A percentile compares a stretch with the other conserved stretches of the same genome.
Conservation (phyloP, 768 basidiomycete species). For the Russula abietina region DNA sequence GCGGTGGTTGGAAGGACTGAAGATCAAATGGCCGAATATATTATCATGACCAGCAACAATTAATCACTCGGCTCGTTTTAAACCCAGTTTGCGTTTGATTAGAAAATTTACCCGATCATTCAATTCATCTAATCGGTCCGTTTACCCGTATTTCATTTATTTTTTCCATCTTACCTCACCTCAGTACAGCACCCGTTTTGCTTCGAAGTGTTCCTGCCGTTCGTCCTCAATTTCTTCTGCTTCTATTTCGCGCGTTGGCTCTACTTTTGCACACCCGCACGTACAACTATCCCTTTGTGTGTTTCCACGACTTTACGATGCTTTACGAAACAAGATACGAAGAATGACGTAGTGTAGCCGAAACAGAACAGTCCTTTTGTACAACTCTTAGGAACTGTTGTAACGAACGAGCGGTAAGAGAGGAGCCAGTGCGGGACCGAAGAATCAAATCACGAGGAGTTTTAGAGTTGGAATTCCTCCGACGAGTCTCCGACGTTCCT, state of each 20-base stretch:
- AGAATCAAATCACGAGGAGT: no score
- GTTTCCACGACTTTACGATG: constrained; percentile 7
- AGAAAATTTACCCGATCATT: constrained; percentile 6
- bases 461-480: no score
- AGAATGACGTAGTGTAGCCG: not conserved
- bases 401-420: no score
- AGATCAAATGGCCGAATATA: constrained; percentile 83
- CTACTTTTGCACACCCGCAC: not conserved
- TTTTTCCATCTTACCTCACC: no score
- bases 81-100: not conserved
- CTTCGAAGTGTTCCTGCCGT: not conserved
- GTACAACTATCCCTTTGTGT: not conserved
- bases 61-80: no score
- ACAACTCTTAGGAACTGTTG: not conserved
- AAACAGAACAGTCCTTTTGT: no score
- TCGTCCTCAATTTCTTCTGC: not conserved
- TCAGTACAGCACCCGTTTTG: not conserved
- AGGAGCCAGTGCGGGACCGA: no score
- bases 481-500: no score
- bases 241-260: not conserved
- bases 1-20: constrained; percentile 91
- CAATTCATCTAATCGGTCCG: not conserved
- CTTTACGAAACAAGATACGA: constrained; percentile 9
- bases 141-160: not conserved
- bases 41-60: constrained; percentile 29